A percentile compares a stretch with the other conserved stretches of the same genome.
These are phyloP conservation scores for Capsicum chinense DNA, from an alignment of 257 asterid genomes.

Conservation along the genomic window DNA sequence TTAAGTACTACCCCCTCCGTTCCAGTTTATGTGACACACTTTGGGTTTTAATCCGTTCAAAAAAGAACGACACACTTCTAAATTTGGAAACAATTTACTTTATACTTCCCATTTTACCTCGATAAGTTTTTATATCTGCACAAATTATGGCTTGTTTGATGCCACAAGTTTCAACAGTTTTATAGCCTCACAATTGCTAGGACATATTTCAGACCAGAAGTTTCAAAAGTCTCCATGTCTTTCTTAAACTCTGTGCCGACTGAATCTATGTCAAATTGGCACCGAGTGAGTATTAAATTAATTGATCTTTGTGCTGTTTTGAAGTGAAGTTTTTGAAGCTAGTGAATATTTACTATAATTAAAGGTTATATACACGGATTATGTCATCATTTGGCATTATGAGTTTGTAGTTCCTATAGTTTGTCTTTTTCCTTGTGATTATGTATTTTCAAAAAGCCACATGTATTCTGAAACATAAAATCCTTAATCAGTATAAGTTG, in stretches of 20 bases:
- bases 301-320: background rate
- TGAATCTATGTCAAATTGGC: background rate
- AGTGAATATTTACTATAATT: background rate
- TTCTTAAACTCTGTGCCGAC: background rate
- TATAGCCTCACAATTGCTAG: background rate
- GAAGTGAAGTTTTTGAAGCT: background rate
- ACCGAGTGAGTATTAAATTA: background rate
- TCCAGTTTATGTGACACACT: background rate
- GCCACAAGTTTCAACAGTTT: background rate
- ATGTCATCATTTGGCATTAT: background rate
- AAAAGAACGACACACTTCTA: background rate
- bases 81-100: background rate
- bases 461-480: background rate
- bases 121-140: background rate
- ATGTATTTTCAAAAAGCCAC: background rate
- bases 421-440: background rate
- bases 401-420: constrained; percentile 7
- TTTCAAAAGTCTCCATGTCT: background rate
- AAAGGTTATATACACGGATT: background rate
- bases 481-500: constrained; percentile 3
- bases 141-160: constrained; percentile 10
- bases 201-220: background rate
- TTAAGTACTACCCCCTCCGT: background rate
- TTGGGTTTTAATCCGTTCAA: background rate
- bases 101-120: background rate